Conservation (phyloP, 163 green algal species). For the Chlorella variabilis region DNA sequence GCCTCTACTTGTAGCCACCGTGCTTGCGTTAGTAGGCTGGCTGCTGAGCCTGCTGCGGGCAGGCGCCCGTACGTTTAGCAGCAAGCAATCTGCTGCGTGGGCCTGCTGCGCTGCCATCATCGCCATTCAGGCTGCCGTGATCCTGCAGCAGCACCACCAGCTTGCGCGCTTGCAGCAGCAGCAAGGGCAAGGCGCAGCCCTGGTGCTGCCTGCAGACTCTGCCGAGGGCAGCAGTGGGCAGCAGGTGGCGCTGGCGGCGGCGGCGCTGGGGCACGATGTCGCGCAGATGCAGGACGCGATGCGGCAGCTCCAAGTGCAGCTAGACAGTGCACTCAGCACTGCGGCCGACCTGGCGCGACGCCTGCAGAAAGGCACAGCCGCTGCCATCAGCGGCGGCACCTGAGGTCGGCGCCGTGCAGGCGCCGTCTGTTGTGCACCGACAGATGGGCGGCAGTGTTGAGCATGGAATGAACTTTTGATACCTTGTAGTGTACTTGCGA, state of each 20-base stretch:
- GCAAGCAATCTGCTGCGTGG: neutral
- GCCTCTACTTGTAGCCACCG: too few species aligned
- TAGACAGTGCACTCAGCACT: neutral
- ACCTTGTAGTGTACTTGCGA: too few species aligned
- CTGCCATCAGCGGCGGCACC: neutral
- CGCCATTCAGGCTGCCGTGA: slow-evolving; percentile 2
- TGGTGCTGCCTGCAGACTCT: too few species aligned
- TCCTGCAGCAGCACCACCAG: slow-evolving; percentile 30
- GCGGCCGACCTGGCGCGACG: neutral
- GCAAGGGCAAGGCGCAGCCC: neutral
- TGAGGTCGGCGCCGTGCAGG: too few species aligned
- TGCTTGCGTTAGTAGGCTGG: neutral
- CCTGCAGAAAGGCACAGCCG: neutral
- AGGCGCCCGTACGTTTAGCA: neutral
- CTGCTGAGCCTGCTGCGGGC: neutral
- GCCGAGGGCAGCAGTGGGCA: too few species aligned
- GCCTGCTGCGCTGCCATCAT: neutral
- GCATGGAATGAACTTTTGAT: too few species aligned
- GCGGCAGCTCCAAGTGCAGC: slow-evolving; percentile 9
- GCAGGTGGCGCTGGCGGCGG: neutral
- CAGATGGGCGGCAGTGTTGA: too few species aligned
- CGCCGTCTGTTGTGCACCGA: too few species aligned
- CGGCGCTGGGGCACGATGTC: neutral
- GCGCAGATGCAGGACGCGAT: neutral
- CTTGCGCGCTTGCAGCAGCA: neutral